Percentiles rank a stretch among this genome's conserved stretches.
These are phyloP conservation scores for Ilex asprella DNA, from an alignment of 257 asterid genomes.

Conservation along the genomic window DNA sequence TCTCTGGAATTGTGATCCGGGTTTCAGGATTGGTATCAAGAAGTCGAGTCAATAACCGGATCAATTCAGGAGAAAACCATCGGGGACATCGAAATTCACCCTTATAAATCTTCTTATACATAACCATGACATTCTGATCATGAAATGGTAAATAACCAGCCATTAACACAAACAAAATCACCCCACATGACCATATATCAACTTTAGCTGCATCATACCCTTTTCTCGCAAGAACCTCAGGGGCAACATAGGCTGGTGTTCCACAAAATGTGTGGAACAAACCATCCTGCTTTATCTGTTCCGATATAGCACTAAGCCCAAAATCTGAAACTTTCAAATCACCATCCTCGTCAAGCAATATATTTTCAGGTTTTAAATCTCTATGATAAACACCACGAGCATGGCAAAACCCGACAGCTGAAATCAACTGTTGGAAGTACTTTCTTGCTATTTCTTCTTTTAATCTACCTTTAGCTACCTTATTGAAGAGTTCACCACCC, in stretches of 20 bases:
- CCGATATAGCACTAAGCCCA: slow-evolving; percentile 25
- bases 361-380: slow-evolving; percentile 27
- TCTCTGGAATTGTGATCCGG: slow-evolving; percentile 33
- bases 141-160: slow-evolving; percentile 32
- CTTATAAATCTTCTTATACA: slow-evolving; percentile 26
- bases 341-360: slow-evolving; percentile 25
- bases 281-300: slow-evolving; percentile 30
- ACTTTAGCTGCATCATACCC: slow-evolving; percentile 32
- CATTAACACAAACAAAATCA: slow-evolving; percentile 22
- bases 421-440: slow-evolving; percentile 34
- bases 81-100: slow-evolving; percentile 31
- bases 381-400: slow-evolving; percentile 29
- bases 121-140: slow-evolving; percentile 25
- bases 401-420: slow-evolving; percentile 31
- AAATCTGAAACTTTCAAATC: slow-evolving; percentile 29
- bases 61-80: slow-evolving; percentile 26
- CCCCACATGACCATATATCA: slow-evolving; percentile 35
- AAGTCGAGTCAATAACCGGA: slow-evolving; percentile 9
- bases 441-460: slow-evolving; percentile 25
- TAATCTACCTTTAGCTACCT: slow-evolving; percentile 30
- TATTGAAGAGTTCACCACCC: slow-evolving; percentile 50
- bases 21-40: slow-evolving; percentile 40
- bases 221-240: slow-evolving; percentile 25
- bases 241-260: slow-evolving; percentile 31
- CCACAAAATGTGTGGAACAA: slow-evolving; percentile 32